Evolutionary conservation across 495 filamentous ascomycete genomes (phyloP), one percentile per base, ranked within the genome.

Genomic region (Penicillium arizonense): DNA sequence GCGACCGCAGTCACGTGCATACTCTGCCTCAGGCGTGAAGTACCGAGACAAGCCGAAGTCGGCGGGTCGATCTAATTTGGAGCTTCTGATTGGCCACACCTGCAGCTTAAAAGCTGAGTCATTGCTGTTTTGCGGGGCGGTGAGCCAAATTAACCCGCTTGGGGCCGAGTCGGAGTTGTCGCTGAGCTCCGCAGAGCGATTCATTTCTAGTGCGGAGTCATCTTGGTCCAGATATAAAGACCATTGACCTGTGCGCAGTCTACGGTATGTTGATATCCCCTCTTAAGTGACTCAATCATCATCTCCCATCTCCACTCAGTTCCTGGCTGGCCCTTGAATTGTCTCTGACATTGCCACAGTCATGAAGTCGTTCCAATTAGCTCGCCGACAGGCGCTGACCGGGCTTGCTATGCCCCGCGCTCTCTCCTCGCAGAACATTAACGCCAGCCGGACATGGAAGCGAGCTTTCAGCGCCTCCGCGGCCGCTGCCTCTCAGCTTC

Each of bases 381-480:
- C 69, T 48, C 69, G 73, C 62, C 68, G 56, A 40, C 62, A 58
- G 64, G 72, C 68, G 33, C 41, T 72, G 14, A 57, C 57, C 43
- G 54, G 59, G 34, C 56, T 64, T 24, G 50, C 57, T 44, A 57
- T 52, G 44, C 58, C 68, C 26, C 68, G 67, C 40, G 55, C 62
- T 44, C 41, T 64, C 42, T 48, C 59, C 32, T 55, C 61, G 7
- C 66, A 68, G 53, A 64, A 46, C 50, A 39, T 60, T 41, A 49
- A 68, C 3, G 44, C 58, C 41, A 66, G 52, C 47, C 62, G 62
- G 36, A 51, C 66, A 67, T 73, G 62, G 64, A 63, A 65, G 62
- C 75, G 79, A 50, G 69, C 55, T 43, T 89, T 88, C 69, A 87
- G 83, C 74, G 79, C 82, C 53, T 73, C 80, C 44, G 70, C 82